Conservation (phyloP, 768 basidiomycete genomes). For the Sporobolomyces phaffii region DNA sequence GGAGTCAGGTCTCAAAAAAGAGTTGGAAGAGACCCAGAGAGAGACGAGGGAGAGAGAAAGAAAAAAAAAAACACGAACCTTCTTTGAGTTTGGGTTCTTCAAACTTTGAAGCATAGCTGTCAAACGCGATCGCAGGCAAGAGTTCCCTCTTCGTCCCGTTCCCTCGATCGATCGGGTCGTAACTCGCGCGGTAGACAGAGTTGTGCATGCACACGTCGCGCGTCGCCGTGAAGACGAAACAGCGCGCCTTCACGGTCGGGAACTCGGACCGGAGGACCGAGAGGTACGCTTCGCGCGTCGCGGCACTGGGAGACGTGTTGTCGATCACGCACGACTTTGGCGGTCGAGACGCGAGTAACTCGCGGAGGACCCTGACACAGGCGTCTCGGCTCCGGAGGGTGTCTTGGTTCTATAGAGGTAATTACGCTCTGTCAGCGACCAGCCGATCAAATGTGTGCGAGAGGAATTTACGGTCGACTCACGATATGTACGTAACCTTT, state of each 20-base stretch:
- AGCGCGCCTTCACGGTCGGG: conserved; percentile 49
- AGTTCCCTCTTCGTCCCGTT: conserved; percentile 18
- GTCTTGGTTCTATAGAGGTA: conserved; percentile 45
- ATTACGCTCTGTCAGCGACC: too few relatives aligned
- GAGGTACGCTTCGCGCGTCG: conserved; percentile 66
- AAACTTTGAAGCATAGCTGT: conserved; percentile 39
- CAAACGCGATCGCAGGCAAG: conserved; percentile 43
- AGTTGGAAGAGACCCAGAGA: too few relatives aligned
- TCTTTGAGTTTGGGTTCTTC: conserved; percentile 64
- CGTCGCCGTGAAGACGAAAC: conserved; percentile 68
- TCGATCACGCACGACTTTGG: conserved; percentile 68
- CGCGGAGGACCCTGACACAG: conserved; percentile 63
- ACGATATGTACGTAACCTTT: conserved; percentile 65
- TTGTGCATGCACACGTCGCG: conserved; percentile 88
- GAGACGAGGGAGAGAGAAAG: too few relatives aligned
- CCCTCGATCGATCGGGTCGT: conserved; percentile 9
- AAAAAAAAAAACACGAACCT: too few relatives aligned
- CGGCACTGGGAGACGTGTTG: conserved; percentile 77
- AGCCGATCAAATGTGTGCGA: accelerated
- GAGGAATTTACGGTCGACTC: conserved; percentile 10
- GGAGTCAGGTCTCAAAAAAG: background rate
- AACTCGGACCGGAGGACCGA: conserved; percentile 48
- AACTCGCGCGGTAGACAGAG: conserved; percentile 56
- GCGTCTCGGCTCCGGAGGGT: conserved; percentile 62
- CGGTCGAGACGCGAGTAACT: conserved; percentile 54